Evolutionary conservation across 1,139 yeast species (phyloP).

Genomic region (Yamadazyma mexicana): DNA sequence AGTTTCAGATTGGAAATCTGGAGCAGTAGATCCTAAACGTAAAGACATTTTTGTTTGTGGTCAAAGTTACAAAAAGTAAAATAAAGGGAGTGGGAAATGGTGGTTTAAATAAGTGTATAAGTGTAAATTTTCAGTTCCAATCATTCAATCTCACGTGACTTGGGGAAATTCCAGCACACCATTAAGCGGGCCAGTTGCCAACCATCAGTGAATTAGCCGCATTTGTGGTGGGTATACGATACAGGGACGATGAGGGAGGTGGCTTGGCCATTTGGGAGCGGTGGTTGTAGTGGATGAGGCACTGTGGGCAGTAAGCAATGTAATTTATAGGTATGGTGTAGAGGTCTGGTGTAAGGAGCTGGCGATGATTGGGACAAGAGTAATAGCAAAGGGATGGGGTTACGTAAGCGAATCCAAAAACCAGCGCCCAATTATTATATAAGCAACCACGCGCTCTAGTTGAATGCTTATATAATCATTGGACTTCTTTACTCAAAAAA

Average conservation of each 20-base stretch:
- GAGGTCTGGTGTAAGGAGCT: too few species aligned
- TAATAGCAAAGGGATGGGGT: too few species aligned
- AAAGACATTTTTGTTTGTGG: constrained; percentile 11
- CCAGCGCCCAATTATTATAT: too few species aligned
- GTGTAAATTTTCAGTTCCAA: background rate
- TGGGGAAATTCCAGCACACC: constrained; percentile 5
- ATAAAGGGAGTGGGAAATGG: background rate
- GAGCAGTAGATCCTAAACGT: constrained; percentile 62
- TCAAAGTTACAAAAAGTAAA: constrained; percentile 1
- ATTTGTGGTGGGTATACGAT: background rate
- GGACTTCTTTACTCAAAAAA: too few species aligned
- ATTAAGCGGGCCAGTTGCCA: too few species aligned
- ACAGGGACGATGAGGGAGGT: background rate
- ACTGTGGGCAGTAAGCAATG: too few species aligned
- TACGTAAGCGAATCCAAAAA: too few species aligned
- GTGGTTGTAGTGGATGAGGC: too few species aligned
- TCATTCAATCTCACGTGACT: constrained; percentile 18
- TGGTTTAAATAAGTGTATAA: background rate
- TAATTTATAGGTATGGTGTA: too few species aligned
- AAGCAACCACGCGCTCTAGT: too few species aligned
- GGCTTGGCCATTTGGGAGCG: background rate
- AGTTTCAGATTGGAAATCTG: constrained; percentile 78
- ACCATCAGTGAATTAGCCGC: background rate
- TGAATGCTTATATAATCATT: too few species aligned
- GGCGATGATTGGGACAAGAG: too few species aligned